Evolutionary conservation across 495 filamentous ascomycete genomes (phyloP), one percentile per base, ranked within the genome.

Genomic region (Jackrogersella minutella): DNA sequence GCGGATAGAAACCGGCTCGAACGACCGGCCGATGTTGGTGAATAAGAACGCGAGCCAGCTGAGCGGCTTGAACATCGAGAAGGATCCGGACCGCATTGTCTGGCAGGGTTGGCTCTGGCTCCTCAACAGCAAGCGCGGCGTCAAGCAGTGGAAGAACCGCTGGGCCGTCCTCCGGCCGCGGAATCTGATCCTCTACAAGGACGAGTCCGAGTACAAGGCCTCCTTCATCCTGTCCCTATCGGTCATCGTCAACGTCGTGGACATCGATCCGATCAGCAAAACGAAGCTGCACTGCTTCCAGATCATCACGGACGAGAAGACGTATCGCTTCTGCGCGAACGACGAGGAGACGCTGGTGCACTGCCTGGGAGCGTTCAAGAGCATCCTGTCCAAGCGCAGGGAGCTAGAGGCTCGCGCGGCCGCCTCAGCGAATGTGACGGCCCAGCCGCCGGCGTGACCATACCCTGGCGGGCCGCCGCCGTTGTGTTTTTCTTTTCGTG

Each of bases 91-190:
- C 70, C 84, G 93, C 30, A 90, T 98, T 16, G 85, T 97, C 40
- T 97, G 91, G 85, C 92, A 97, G 74, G 92, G 94, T 16, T 94
- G 92, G 79, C 86, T 97, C 36, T 90, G 92, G 75, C 88, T 91
- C 62, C 85, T 97, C 22, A 92, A 91, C 62, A 90, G 89, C 62
- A 93, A 93, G 68, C 83, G 90, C n/a, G 91, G 91, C 5, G 89
- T 99, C 36, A 88, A 90, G 31, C 91, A 95, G 70, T 99, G 95
- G 95, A 97, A 96, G 81, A 90, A 91, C 64, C 82, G 91, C 30
- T 99, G 95, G 95, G 88, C 89, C 0, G 95, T 99, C 0, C 79
- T 98, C n/a, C 90, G 93, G 31, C 88, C 93, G 0, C 89, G 90
- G 61, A 91, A 91, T 53, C 77, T 98, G 46, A 91, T 92, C 5